These are phyloP conservation scores for Lanmaoa rubissima DNA, from an alignment of 768 basidiomycete genomes.

Conservation along the genomic window DNA sequence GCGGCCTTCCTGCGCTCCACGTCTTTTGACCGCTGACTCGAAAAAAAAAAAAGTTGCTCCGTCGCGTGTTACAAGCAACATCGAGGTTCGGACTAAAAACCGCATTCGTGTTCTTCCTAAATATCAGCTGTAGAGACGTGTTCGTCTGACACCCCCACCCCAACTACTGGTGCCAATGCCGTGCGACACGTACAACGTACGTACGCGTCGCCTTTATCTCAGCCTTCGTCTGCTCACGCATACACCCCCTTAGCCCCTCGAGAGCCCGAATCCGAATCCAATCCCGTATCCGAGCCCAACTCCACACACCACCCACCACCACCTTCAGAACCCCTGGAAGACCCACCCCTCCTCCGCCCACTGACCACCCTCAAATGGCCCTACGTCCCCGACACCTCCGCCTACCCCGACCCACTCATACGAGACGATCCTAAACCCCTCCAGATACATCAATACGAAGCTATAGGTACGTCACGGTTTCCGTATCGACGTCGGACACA, in stretches of 20 bases:
- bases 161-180: no score
- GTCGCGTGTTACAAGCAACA: conserved; percentile 75
- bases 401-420: conserved; percentile 80
- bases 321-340: conserved; percentile 22
- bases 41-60: conserved; percentile 57
- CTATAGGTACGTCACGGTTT: conserved; percentile 60
- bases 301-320: neutral
- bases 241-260: neutral
- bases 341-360: conserved; percentile 51
- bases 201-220: no score
- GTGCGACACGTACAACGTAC: neutral
- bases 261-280: neutral
- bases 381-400: conserved; percentile 76
- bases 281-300: no score
- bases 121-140: conserved; percentile 1
- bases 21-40: neutral
- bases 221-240: neutral
- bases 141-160: neutral
- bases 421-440: conserved; percentile 83
- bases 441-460: conserved; percentile 71
- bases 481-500: no score
- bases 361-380: conserved; percentile 83
- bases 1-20: neutral
- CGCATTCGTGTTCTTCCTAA: no score
- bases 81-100: conserved; percentile 48